phyloP scores from a whole-genome alignment of 2,329 filamentous ascomycete species.

The Leptographium wingfieldii region DNA sequence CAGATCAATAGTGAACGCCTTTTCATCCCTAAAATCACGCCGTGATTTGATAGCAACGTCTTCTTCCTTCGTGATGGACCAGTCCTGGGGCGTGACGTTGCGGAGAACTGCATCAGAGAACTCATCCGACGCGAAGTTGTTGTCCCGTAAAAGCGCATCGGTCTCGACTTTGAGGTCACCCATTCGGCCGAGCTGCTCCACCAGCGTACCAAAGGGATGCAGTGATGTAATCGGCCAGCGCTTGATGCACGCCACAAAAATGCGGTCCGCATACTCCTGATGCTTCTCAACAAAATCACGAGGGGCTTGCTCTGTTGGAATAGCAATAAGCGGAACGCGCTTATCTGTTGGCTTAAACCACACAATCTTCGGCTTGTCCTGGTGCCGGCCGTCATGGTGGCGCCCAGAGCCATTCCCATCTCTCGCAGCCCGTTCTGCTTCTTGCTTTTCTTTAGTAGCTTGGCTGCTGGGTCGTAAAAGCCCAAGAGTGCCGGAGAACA shows the following conservation, averaged over 20 bases:
- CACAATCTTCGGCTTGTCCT: slow-evolving; percentile 98
- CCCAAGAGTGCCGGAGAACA: slow-evolving; percentile 96
- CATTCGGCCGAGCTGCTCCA: slow-evolving; percentile 95
- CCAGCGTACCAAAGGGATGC: slow-evolving; percentile 93
- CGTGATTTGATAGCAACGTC: slow-evolving; percentile 60
- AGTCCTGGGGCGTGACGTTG: slow-evolving; percentile 84
- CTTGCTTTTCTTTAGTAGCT: slow-evolving; percentile 98
- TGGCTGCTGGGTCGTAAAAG: slow-evolving; percentile 92
- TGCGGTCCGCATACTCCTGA: slow-evolving; percentile 92
- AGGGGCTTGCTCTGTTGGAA: slow-evolving; percentile 94
- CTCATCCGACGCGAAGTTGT: slow-evolving; percentile 96
- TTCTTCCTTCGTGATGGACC: slow-evolving; percentile 75
- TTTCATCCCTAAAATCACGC: slow-evolving; percentile 81
- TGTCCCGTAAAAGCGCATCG: slow-evolving; percentile 89
- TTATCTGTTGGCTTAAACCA: slow-evolving; percentile 99
- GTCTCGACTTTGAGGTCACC: slow-evolving; percentile 96
- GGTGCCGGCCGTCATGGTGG: slow-evolving; percentile 67
- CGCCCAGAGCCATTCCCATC: slow-evolving; percentile 57
- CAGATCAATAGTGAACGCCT: slow-evolving; percentile 83
- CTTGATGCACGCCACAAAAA: slow-evolving; percentile 98
- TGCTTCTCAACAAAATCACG: slow-evolving; percentile 98
- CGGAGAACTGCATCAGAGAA: slow-evolving; percentile 94
- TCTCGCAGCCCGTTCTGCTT: slow-evolving; percentile 84
- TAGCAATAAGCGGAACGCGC: slow-evolving; percentile 93
- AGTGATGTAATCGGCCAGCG: slow-evolving; percentile 99